Evolutionary conservation across 2,329 filamentous ascomycete genomes (phyloP).

Genomic region (Amauroascus niger): DNA sequence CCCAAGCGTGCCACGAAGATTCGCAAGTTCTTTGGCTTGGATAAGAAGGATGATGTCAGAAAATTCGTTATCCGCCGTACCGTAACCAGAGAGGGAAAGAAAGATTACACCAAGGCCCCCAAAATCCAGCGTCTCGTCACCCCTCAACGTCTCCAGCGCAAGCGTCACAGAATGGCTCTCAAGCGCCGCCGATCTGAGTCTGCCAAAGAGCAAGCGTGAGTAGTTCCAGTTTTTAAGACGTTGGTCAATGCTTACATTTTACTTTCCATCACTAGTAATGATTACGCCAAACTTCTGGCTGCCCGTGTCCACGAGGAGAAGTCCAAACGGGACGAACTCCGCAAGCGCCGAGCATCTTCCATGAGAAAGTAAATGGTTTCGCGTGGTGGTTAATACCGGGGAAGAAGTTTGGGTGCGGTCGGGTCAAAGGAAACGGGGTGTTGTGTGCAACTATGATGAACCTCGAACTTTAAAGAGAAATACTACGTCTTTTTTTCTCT

Average conservation of each 20-base stretch:
- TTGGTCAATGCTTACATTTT: background rate
- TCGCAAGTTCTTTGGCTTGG: constrained; percentile 98
- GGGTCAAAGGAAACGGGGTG: constrained; percentile 4
- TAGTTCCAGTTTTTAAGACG: constrained; percentile 25
- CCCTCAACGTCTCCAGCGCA: constrained; percentile 99
- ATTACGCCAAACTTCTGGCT: constrained; percentile 92
- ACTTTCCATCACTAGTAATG: constrained; percentile 54
- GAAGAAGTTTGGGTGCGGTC: constrained; percentile 1
- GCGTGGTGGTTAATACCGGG: constrained; percentile 8
- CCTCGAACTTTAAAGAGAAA: constrained; percentile 12
- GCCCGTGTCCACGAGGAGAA: constrained; percentile 97
- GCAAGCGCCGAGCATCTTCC: constrained; percentile 94
- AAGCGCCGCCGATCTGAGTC: constrained; percentile 97
- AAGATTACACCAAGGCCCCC: constrained; percentile 98
- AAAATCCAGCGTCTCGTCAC: constrained; percentile 99
- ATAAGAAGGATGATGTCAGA: constrained; percentile 99
- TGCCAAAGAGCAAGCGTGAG: constrained; percentile 97
- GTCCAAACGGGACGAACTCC: constrained; percentile 81
- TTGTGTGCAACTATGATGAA: constrained; percentile 11
- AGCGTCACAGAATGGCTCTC: constrained; percentile 94
- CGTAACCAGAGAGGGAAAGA: constrained; percentile 93
- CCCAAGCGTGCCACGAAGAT: constrained; percentile 99
- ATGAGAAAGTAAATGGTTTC: constrained; percentile 62
- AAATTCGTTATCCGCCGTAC: constrained; percentile 99
- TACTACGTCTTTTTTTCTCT: constrained; percentile 10